Evolutionary conservation across 768 basidiomycete genomes (phyloP).

Genomic region (Suillus discolor): DNA sequence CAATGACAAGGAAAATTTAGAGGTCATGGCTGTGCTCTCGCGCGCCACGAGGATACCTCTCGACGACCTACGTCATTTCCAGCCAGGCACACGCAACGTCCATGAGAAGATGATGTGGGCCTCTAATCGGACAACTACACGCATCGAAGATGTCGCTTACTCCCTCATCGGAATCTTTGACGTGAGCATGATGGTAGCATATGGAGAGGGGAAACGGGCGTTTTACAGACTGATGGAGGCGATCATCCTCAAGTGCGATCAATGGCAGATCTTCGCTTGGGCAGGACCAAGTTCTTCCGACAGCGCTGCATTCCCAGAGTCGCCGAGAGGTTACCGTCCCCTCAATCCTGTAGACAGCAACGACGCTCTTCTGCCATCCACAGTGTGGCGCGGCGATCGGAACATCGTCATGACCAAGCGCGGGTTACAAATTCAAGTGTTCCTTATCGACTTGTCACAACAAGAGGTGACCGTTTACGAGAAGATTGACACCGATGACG

Average conservation of each 20-base stretch:
- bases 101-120: conserved; percentile 37
- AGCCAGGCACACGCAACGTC: conserved; percentile 26
- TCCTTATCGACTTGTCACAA: conserved; percentile 25
- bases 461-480: conserved; percentile 20
- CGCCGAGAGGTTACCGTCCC: conserved; percentile 30
- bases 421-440: conserved; percentile 30
- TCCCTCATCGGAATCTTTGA: conserved; percentile 36
- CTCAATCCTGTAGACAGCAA: conserved; percentile 13
- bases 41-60: conserved; percentile 29
- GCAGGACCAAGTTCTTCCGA: conserved; percentile 27
- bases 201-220: conserved; percentile 36
- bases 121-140: conserved; percentile 34
- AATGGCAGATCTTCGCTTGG: conserved; percentile 38
- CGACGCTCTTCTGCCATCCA: background rate
- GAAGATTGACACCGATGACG: conserved; percentile 5
- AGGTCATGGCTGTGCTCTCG: conserved; percentile 26
- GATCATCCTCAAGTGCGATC: conserved; percentile 28
- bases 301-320: conserved; percentile 33
- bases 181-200: conserved; percentile 35
- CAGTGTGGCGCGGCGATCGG: conserved; percentile 27
- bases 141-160: conserved; percentile 36
- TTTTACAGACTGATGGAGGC: conserved; percentile 33
- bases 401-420: conserved; percentile 35
- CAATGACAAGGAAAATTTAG: conserved; percentile 30
- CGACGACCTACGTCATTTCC: conserved; percentile 26